Conservation (phyloP, 2,329 filamentous ascomycete species). For the Dactylellina cionopaga region DNA sequence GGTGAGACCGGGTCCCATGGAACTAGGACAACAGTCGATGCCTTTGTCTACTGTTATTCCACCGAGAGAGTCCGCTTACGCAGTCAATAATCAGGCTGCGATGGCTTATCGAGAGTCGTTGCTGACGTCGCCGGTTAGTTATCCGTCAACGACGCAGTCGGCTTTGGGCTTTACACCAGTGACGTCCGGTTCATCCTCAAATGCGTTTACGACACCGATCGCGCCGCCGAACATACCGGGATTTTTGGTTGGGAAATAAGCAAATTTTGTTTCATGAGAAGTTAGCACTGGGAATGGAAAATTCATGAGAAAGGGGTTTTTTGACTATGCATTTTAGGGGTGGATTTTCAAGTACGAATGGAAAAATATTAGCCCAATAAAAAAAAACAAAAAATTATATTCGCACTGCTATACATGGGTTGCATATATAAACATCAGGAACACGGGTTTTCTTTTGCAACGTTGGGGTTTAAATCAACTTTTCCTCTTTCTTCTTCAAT, state of each 20-base stretch:
- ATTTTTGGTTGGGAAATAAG: conserved; percentile 46
- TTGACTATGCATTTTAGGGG: conserved; percentile 31
- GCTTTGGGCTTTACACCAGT: conserved; percentile 47
- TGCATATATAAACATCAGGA: conserved; percentile 13
- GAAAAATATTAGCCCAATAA: too few relatives aligned
- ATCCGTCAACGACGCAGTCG: conserved; percentile 39
- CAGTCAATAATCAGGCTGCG: conserved; percentile 10
- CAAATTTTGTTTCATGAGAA: too few relatives aligned
- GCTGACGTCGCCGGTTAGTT: conserved; percentile 39
- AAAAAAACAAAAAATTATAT: not conserved
- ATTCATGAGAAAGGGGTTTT: not conserved
- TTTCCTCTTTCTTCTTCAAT: not conserved
- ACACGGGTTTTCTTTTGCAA: not conserved
- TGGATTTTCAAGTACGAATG: too few relatives aligned
- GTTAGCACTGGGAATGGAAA: not conserved
- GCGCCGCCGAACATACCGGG: conserved; percentile 48
- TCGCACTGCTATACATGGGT: not conserved
- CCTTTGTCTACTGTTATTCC: conserved; percentile 30
- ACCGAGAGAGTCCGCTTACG: conserved; percentile 29
- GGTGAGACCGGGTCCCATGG: conserved; percentile 36
- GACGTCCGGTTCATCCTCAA: conserved; percentile 37
- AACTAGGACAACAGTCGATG: conserved; percentile 26
- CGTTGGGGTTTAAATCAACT: not conserved
- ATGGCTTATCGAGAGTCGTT: conserved; percentile 42
- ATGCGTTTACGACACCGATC: conserved; percentile 41